phyloP scores from a whole-genome alignment of 768 basidiomycete species.

The Xerocomellus chrysenteron region DNA sequence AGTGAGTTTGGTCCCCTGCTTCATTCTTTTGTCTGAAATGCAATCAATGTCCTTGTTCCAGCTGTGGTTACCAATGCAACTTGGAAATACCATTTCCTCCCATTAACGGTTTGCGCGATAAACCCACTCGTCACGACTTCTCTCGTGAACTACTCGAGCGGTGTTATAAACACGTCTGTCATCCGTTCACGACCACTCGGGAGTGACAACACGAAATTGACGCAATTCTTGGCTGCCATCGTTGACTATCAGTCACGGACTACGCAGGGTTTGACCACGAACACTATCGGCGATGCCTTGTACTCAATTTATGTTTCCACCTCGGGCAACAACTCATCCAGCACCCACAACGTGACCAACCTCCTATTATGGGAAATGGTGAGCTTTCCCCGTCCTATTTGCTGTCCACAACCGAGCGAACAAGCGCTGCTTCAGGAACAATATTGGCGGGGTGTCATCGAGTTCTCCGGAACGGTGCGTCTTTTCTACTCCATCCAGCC shows the following conservation, averaged over 20 bases:
- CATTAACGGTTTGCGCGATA: conserved; percentile 6
- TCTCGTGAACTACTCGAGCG: conserved; percentile 12
- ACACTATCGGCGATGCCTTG: conserved; percentile 20
- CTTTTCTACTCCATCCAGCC: neutral
- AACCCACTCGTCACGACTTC: conserved; percentile 10
- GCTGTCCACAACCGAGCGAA: no score
- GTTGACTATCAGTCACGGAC: conserved; percentile 3
- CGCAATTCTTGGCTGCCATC: conserved; percentile 11
- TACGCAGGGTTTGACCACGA: conserved; percentile 15
- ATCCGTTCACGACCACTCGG: neutral
- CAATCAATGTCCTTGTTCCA: neutral
- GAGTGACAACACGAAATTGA: conserved; percentile 1
- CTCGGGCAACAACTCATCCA: neutral
- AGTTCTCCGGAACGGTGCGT: conserved; percentile 17
- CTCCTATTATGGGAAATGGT: conserved; percentile 4
- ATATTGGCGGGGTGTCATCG: conserved; percentile 17
- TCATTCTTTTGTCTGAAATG: neutral
- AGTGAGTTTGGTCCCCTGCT: neutral
- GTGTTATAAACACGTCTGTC: neutral
- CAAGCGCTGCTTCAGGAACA: neutral
- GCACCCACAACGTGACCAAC: neutral
- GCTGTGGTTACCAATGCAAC: conserved; percentile 1
- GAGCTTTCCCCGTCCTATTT: neutral
- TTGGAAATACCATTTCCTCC: conserved; percentile 18
- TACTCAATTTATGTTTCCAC: conserved; percentile 10